phyloP scores from a whole-genome alignment of 2,329 filamentous ascomycete species.

The Chaetomium strumarium region DNA sequence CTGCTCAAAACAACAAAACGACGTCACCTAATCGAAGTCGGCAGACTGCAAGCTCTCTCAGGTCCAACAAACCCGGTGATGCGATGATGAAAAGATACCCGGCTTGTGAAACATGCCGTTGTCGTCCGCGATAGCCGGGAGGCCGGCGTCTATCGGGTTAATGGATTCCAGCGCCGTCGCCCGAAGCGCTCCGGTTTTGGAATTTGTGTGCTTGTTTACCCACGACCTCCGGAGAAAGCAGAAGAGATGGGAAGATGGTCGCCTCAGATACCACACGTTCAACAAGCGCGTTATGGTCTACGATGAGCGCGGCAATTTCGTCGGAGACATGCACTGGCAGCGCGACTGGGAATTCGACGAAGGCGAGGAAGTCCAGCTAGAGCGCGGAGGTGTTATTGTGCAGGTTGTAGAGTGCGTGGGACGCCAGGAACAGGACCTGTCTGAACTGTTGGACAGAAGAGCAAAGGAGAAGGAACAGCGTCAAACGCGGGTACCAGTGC shows the following conservation, averaged over 20 bases:
- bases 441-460: constrained; percentile 66
- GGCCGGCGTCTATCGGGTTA: constrained; percentile 6
- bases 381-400: constrained; percentile 68
- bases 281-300: constrained; percentile 90
- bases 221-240: constrained; percentile 79
- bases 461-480: constrained; percentile 50
- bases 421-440: constrained; percentile 68
- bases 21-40: too few species aligned
- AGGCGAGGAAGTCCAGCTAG: constrained; percentile 75
- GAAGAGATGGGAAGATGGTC: constrained; percentile 91
- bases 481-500: constrained; percentile 40
- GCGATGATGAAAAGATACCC: constrained; percentile 1
- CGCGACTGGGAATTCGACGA: constrained; percentile 63
- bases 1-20: too few species aligned
- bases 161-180: constrained; percentile 34
- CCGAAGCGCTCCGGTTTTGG: constrained; percentile 68
- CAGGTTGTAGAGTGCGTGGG: constrained; percentile 74
- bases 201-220: constrained; percentile 82
- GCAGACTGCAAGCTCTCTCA: too few species aligned
- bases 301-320: constrained; percentile 70
- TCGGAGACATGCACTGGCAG: constrained; percentile 81
- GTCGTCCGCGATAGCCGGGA: constrained; percentile 19
- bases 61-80: background rate
- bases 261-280: constrained; percentile 81
- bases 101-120: constrained; percentile 19